Base-by-base conservation (phyloP, 768 basidiomycete genomes). In the Tulasnella calospora region DNA sequence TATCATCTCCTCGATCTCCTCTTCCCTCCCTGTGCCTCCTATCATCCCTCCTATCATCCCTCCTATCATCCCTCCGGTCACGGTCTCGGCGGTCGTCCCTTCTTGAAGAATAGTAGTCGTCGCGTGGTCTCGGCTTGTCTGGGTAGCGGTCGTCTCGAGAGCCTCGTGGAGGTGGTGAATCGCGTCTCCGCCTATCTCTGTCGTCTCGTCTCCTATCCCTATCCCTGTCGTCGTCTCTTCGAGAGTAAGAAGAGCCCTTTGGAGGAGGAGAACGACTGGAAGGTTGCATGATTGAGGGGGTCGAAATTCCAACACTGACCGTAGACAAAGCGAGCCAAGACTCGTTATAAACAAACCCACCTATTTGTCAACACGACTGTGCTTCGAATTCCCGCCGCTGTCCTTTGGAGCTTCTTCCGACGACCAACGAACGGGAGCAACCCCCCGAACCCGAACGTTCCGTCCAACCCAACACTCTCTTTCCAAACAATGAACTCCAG, bases 1-100 rank as follows among this genome's bases (percentile, higher is more conserved):
- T 79, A 41, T 85, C 15, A 47, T 79, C n/a, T 81, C 82, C 36
- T 82, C 79, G 74, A 83, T 75, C 84, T 84, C 84, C 40, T 78
- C 80, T 79, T 17, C 76, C 79, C 71, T 84, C 76, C 38, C 57
- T 21, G 30, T 40, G 15, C 41, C 61, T 40, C n/a, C 79, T 73
- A 44, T 79, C 79, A 40, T 70, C 61, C 15, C 78, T 70, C 15
- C 79, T 73, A 41, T 80, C 69, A 13, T 40, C 9, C 30, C 61
- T 40, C n/a, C 79, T 73, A 44, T 79, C 79, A 33, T 70, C 61
- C 15, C 78, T 70, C 13, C 79, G 61, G 35, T 80, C 79, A 47
- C 78, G 36, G 12, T 78, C 79, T 61, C 80, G 77, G 47, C 79
- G 38, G 55, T 77, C 71, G 57, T 81, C 79, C n/a, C 55, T 27